Evolutionary conservation across 192 early-diverging fungal species (phyloP), one percentile per base, ranked within the genome.

Genomic region (Coemansia sp.): DNA sequence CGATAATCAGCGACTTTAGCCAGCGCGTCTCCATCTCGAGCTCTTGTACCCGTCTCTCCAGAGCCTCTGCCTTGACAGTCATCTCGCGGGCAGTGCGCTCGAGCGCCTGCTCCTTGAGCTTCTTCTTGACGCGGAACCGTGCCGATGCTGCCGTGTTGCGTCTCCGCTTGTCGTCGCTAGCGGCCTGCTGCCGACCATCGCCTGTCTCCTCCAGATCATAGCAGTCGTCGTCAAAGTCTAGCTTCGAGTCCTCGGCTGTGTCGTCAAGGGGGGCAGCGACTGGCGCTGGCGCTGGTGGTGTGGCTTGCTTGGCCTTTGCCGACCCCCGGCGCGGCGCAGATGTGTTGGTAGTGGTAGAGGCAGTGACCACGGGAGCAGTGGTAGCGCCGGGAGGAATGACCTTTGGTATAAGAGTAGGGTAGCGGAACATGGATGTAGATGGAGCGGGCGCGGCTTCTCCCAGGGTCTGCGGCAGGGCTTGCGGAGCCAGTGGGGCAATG

Each of bases 111-210:
- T 97, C 96, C 39, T 92, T 88, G 76, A 90, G 65, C 87, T 97
- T 97, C 83, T 97, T 99, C 86, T 96, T 96, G 56, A 92, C 86
- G 17, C 97, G 86, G 89, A 99, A 99, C 11, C 97, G 86, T 19
- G 95, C 96, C 14, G 92, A 94, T 15, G 97, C 97, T 19, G 89
- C 95, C 5, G 95, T 99, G 86, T 99, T 99, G 43, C 96, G 89
- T 29, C 89, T 83, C 51, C 96, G 87, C 85, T 98, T 98, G 78
- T 98, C 95, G 54, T 90, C 91, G 60, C 91, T 87, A 17, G 85
- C 86, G 3, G 77, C 73, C 15, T 68, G 36, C 65, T 77, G 24
- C 43, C 69, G 65, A n/a, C 22, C 27, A 39, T 59, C 69, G 19
- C 45, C 66, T 14, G 20, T 35, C 6, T 60, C 58, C 24, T 47